Base-by-base conservation (phyloP, 1,284 basidiomycete genomes). In the Moesziomyces sp. region DNA sequence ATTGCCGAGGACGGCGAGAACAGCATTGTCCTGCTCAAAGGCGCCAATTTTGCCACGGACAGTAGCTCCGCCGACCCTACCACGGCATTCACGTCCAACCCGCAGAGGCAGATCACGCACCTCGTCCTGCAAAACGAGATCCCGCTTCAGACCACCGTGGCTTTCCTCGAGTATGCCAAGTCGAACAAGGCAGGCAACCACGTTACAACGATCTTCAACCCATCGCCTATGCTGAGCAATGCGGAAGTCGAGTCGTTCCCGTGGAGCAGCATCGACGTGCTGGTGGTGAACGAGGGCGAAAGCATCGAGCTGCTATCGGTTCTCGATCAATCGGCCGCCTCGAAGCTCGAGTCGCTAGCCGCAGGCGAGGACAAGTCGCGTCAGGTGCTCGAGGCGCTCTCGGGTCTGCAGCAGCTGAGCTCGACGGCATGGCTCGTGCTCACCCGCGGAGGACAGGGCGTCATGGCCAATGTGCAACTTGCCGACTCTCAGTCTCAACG, bases 101-200 rank as follows among this genome's bases (percentile, higher is more conserved):
- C 23, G 42, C 43, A 47, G n/a, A 28, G 64, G 18, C 43, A 26
- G n/a, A 59, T 69, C 16, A 85, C 86, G 18, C 86, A 88, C 70
- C 80, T 88, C 6, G 81, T 88, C n/a, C 79, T 88, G 1, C 88
- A 88, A 65, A 89, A 89, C 75, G 88, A 89, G 79, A 88, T 89
- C 52, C 87, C 87, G 0, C 82, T 88, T 14, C 52, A 71, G 1
- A 84, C 85, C 7, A 88, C 88, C 6, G 58, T 83, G 16, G 74
- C 84, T 4, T 86, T 87, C 69, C 82, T 87, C 52, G 24, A 59
- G 61, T 19, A 58, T 21, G 62, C 68, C 19, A 58, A 63, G 43
- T 61, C 64, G 45, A 35, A 54, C 14, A 44, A 52, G 11, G 51
- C 49, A 3, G 48, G 43, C 13, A 57, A 55, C 26, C 55, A 60